A percentile compares a stretch with the other conserved stretches of the same genome.
Evolutionary conservation across 2,329 filamentous ascomycete species (phyloP).

Genomic region (Neofusicoccum laricinum): DNA sequence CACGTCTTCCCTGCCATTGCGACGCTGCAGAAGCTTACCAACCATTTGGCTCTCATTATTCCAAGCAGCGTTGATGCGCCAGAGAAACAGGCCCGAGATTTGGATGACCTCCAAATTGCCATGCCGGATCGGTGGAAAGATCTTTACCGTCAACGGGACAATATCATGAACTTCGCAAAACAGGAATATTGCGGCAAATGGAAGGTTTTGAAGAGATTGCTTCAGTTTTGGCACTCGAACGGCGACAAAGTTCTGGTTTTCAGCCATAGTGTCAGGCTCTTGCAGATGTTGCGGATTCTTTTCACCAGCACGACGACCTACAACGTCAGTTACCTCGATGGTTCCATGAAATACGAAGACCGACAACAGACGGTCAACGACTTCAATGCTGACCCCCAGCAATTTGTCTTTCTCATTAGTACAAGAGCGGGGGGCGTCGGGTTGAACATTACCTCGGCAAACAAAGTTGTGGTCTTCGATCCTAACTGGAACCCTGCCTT

Average conservation of each 20-base stretch:
- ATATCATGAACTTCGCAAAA: constrained; percentile 76
- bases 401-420: constrained; percentile 95
- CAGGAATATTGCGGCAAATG: constrained; percentile 96
- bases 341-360: constrained; percentile 77
- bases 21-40: constrained; percentile 81
- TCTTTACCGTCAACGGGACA: constrained; percentile 72
- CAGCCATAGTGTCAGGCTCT: constrained; percentile 81
- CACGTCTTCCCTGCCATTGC: constrained; percentile 83
- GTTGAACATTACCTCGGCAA: constrained; percentile 93
- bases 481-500: constrained; percentile 97
- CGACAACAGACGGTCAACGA: constrained; percentile 79
- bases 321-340: constrained; percentile 87
- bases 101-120: constrained; percentile 70
- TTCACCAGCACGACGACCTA: constrained; percentile 83
- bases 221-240: constrained; percentile 84
- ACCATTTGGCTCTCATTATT: constrained; percentile 86
- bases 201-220: constrained; percentile 81
- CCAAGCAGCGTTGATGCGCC: constrained; percentile 62
- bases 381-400: constrained; percentile 82
- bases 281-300: constrained; percentile 79
- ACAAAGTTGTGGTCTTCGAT: constrained; percentile 96
- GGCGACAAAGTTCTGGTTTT: constrained; percentile 96
- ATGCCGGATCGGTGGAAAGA: constrained; percentile 72
- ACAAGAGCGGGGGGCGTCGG: constrained; percentile 92
- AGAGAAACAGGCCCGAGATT: constrained; percentile 75